A percentile compares a stretch with the other conserved stretches of the same genome.
Evolutionary conservation across 2,329 filamentous ascomycete genomes (phyloP).

Genomic region (Fusarium liriodendri): DNA sequence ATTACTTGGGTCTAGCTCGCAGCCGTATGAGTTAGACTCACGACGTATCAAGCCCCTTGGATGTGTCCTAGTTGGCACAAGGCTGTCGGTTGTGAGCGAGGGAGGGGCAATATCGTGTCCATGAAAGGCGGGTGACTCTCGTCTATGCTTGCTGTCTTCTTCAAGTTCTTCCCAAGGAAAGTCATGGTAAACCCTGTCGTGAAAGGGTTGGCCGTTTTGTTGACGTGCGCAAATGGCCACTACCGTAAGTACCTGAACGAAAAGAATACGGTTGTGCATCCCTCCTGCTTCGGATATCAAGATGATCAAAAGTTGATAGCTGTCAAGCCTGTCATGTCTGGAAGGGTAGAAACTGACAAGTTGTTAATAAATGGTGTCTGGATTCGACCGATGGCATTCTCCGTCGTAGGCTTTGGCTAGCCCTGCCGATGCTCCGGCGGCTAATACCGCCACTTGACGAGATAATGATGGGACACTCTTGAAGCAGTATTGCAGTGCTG

Average conservation of each 20-base stretch:
- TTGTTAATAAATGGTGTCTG: not conserved
- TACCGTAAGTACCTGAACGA: not conserved
- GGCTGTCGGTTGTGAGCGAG: not conserved
- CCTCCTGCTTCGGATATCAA: not conserved
- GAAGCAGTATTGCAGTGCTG: not conserved
- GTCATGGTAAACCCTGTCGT: not conserved
- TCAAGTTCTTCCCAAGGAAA: not conserved
- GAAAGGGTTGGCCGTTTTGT: not conserved
- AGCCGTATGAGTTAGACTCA: not conserved
- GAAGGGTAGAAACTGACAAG: not conserved
- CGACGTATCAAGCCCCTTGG: not conserved
- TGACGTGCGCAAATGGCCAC: not conserved
- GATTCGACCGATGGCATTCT: not conserved
- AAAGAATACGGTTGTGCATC: not conserved
- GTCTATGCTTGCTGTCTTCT: not conserved
- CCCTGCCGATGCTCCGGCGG: not conserved
- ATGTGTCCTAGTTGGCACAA: not conserved
- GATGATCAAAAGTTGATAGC: not conserved
- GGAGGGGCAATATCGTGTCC: not conserved
- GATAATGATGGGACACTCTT: not conserved
- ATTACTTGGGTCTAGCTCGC: not conserved
- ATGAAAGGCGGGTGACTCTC: not conserved
- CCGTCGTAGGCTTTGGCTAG: not conserved
- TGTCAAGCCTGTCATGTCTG: not conserved
- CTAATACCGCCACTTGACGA: not conserved